Base-by-base conservation (phyloP, 345 rosid species). In the Salix purpurea region DNA sequence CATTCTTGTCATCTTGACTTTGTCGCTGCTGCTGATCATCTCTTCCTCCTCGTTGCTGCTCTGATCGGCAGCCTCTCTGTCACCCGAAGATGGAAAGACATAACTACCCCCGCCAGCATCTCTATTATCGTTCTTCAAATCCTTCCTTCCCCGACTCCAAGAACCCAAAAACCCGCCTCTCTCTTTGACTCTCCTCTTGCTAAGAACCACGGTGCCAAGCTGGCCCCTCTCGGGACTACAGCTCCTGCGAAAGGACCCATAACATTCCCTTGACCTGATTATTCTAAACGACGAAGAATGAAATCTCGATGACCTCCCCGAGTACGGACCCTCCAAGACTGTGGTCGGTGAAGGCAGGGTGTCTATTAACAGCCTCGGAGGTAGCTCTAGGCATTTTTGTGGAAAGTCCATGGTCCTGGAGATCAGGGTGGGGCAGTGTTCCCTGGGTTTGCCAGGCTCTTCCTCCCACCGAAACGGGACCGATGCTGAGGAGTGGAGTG, bases 391-490 rank as follows among this genome's bases (percentile, higher is more conserved):
- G 71, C 85, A 84, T 81, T 48, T 89, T 0, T 72, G 87, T 58
- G 87, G 70, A 54, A 87, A 74, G 42, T 74, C 83, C 58, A 48
- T 24, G 0, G 74, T 67, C 10, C 21, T 85, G 21, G 42, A 52
- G 52, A 62, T 32, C 70, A 84, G 74, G 37, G 76, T 21, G 37
- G 84, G 71, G 84, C 86, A 40, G 9, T 40, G 61, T 24, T 82
- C 85, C 77, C 92, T 89, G 21, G 98, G 97, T 81, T 92, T 94
- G 34, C 98, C 97, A 10, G 98, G 97, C 82, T 89, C 86, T 48
- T 94, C 94, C 70, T 94, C 98, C 98, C 98, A 94, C 10, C 88
- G 87, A 70, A 94, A 94, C 10, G 98, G 98, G 68, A 94, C 93
- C 3, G 94, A 82, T 13, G 94, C 98, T 36, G 86, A 79, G 18